Base-by-base conservation (phyloP, 768 basidiomycete genomes). In the Naganishia vishniacii region DNA sequence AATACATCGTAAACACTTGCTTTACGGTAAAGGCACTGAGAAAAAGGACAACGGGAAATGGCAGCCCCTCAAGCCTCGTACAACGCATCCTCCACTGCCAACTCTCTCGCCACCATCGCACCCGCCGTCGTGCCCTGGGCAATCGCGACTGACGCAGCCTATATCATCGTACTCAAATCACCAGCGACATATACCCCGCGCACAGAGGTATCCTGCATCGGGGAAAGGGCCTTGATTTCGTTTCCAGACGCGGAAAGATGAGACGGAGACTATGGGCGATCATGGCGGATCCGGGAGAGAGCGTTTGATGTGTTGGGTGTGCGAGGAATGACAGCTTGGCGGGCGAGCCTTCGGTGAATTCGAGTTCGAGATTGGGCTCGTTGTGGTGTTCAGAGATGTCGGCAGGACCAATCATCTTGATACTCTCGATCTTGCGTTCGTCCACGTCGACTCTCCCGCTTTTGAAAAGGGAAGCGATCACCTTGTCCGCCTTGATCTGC, bases 61-160 rank as follows among this genome's bases (percentile, higher is more conserved):
- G n/a, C n/a, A n/a, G n/a, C n/a, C n/a, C n/a, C n/a, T n/a, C n/a
- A n/a, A n/a, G n/a, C n/a, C n/a, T n/a, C n/a, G n/a, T n/a, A 46
- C 42, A 61, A 46, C 56, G 32, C 23, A 61, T 61, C 59, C 59
- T 61, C 59, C 29, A 45, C 28, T 12, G 59, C 59, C 26, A 61
- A 34, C n/a, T 40, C 59, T 11, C 26, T 16, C 26, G 41, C 41
- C 3, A 44, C 45, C 41, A 20, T 34, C 41, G 41, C 59, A n/a
- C 59, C 59, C 7, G 44, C 59, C 26, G 41, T 18, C 4, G 26
- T 45, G 2, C 59, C 59, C 26, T 26, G 12, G 16, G 26, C 40
- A 32, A 47, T 31, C 15, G 42, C 59, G n/a, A 42, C 15, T 20
- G 59, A 45, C 4, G 41, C 59, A 29, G 59, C 59, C 32, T 61